These are phyloP conservation scores for Peronospora farinosa DNA, from an alignment of 352 stramenopile genomes.

Conservation along the genomic window DNA sequence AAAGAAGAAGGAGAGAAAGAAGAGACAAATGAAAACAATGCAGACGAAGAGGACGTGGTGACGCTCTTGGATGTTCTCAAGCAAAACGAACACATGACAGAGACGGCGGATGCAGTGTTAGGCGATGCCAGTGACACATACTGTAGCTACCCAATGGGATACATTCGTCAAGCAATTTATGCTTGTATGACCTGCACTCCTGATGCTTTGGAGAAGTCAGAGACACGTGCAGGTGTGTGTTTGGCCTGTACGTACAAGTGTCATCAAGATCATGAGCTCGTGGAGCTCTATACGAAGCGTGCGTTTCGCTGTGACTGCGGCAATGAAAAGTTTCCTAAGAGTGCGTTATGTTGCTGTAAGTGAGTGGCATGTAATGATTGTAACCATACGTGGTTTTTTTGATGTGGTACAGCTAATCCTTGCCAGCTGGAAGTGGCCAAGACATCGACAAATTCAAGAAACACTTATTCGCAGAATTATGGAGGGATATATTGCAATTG, in stretches of 20 bases:
- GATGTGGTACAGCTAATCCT: conserved; percentile 22
- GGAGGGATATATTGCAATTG: conserved; percentile 59
- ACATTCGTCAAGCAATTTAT: conserved; percentile 62
- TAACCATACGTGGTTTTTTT: neutral
- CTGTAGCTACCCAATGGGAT: conserved; percentile 65
- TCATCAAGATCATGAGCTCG: conserved; percentile 65
- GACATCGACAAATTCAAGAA: conserved; percentile 39
- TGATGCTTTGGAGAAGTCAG: conserved; percentile 25
- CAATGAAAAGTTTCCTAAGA: conserved; percentile 49
- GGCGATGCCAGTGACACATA: conserved; percentile 50
- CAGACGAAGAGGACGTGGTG: conserved; percentile 51
- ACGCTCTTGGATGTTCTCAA: conserved; percentile 57
- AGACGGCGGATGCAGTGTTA: conserved; percentile 55
- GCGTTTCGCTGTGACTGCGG: conserved; percentile 70
- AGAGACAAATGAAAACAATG: conserved; percentile 14
- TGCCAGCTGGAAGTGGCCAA: conserved; percentile 61
- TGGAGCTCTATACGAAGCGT: conserved; percentile 79
- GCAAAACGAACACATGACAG: conserved; percentile 46
- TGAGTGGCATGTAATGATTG: too few species aligned
- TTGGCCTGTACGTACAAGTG: conserved; percentile 71
- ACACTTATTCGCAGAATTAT: conserved; percentile 75
- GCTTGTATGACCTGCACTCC: conserved; percentile 69
- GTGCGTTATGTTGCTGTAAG: conserved; percentile 9
- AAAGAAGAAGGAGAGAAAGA: conserved; percentile 3
- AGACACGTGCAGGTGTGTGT: conserved; percentile 46